Evolutionary conservation across 2,329 filamentous ascomycete species (phyloP), one percentile per base, ranked within the genome.

Genomic region (Dactylellina leptospora): DNA sequence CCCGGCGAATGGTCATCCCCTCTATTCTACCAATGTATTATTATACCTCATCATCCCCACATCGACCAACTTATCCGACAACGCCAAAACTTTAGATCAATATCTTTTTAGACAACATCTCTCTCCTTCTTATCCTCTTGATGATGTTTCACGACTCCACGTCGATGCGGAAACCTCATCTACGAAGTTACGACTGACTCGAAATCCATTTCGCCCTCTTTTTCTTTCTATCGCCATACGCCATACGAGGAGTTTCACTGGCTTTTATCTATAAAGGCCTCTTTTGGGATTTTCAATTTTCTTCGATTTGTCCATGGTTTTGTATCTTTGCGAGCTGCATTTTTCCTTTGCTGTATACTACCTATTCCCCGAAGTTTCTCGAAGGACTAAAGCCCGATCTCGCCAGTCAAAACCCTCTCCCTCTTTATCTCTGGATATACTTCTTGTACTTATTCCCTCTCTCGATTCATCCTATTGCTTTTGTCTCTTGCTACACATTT

Each of bases 141-240:
- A 58, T 47, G 42, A 53, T 44, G 42, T 27, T 53, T 25, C 22
- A 54, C 33, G 68, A 60, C 53, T 23, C 38, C 48, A 48, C 51
- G 47, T 51, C 50, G 16, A 28, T 38, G 20, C 23, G 25, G 47
- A 25, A 47, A 30, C 11, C 38, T 48, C 45, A 28, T 44, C 36
- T n/a, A 72, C 59, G 68, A 72, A 54, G 25, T 64, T 60, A 72
- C 53, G 68, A 72, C 68, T 63, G 53, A 64, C 28, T 10, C 20
- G 27, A 40, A 54, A 18, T 23, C 42, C n/a, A n/a, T n/a, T n/a
- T 45, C 33, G 38, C 10, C n/a, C n/a, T n/a, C n/a, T n/a, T 38
- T 33, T 38, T 40, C 18, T 40, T 50, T 50, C 22, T 22, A 11
- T 63, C 44, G 23, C 23, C 60, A 64, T 53, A 11, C 30, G 53